These are phyloP conservation scores for Phaffia rhodozyma DNA, from an alignment of 1,284 basidiomycete genomes.

Conservation along the genomic window DNA sequence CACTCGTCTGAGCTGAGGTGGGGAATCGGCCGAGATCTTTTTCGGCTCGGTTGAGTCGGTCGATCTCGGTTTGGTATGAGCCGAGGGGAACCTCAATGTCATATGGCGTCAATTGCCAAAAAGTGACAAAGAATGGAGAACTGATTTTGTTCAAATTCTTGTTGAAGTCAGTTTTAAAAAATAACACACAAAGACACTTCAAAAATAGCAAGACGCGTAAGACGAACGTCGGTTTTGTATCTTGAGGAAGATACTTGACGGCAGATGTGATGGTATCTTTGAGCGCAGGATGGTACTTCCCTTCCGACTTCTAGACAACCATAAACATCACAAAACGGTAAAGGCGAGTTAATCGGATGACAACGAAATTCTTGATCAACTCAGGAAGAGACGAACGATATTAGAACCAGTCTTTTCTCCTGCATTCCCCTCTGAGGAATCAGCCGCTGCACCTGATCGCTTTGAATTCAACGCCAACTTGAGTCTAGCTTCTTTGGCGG, in stretches of 20 bases:
- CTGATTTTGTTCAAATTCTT: constrained; percentile 35
- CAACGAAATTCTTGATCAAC: too few species aligned
- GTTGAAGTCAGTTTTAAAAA: neutral
- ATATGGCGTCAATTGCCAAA: constrained; percentile 85
- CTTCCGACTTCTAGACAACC: neutral
- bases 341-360: neutral
- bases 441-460: too few species aligned
- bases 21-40: constrained; percentile 27
- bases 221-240: constrained; percentile 40
- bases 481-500: constrained; percentile 16
- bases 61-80: constrained; percentile 36
- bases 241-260: constrained; percentile 52
- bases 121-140: constrained; percentile 78
- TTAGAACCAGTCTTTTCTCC: neutral
- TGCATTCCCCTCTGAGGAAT: too few species aligned
- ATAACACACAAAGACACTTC: neutral
- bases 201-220: constrained; percentile 21
- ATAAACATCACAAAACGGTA: too few species aligned
- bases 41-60: constrained; percentile 31
- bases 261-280: constrained; percentile 56
- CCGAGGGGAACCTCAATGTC: constrained; percentile 58
- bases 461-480: neutral
- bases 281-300: constrained; percentile 49
- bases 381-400: neutral
- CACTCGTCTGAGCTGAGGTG: constrained; percentile 12